Conservation (phyloP, 176 grass and related monocot genomes). For the Oryza punctata region DNA sequence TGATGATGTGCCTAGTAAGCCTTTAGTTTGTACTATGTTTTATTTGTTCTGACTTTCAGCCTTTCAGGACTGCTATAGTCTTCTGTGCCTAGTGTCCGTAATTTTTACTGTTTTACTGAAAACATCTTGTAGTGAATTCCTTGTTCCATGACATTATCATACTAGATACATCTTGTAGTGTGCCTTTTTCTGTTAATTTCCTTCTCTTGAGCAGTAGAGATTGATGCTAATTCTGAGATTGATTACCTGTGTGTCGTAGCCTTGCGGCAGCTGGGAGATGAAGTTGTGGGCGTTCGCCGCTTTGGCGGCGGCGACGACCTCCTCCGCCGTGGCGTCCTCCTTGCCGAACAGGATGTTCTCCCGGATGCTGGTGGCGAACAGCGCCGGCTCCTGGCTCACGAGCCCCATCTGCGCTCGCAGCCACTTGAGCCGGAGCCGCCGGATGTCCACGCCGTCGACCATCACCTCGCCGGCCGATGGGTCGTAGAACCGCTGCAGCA, state of each 20-base stretch:
- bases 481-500: too few species aligned
- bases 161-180: too few species aligned
- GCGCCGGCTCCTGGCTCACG: slow-evolving; percentile 95
- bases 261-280: slow-evolving; percentile 92
- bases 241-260: slow-evolving; percentile 82
- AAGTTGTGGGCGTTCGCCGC: slow-evolving; percentile 96
- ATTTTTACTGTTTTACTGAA: neutral
- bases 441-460: too few species aligned
- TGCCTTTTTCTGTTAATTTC: too few species aligned
- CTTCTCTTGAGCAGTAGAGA: too few species aligned
- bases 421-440: too few species aligned
- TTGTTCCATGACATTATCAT: too few species aligned
- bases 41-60: slow-evolving; percentile 10
- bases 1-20: neutral
- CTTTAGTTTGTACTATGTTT: neutral
- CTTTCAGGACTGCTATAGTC: neutral
- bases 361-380: slow-evolving; percentile 87
- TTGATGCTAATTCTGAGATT: too few species aligned
- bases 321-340: slow-evolving; percentile 82
- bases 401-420: slow-evolving; percentile 29
- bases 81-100: neutral
- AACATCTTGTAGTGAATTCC: neutral
- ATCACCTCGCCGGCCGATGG: neutral
- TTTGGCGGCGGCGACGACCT: slow-evolving; percentile 71
- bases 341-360: slow-evolving; percentile 98